Evolutionary conservation across 495 filamentous ascomycete genomes (phyloP).

Genomic region (Cladorrhinum samala): DNA sequence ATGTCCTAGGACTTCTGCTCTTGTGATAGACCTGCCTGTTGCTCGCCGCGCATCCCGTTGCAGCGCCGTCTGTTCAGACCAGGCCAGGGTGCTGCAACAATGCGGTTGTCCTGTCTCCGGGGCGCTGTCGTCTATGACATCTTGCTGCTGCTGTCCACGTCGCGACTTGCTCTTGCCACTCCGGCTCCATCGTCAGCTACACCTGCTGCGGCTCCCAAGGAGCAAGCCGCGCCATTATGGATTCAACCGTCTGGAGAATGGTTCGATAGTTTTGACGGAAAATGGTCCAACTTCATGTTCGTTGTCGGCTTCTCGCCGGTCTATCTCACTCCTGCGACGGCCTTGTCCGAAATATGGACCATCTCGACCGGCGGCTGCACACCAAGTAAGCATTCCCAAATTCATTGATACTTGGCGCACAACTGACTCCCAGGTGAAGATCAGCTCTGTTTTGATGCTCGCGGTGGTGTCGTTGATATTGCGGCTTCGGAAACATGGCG

Average conservation of each 20-base stretch:
- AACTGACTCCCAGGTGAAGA: conserved; percentile 24
- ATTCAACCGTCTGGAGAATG: conserved; percentile 38
- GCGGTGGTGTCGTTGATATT: conserved; percentile 50
- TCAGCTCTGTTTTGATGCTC: conserved; percentile 34
- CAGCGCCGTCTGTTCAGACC: conserved; percentile 12
- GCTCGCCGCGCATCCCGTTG: conserved; percentile 7
- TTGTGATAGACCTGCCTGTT: conserved; percentile 20
- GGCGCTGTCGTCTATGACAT: conserved; percentile 34
- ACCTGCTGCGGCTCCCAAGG: background rate
- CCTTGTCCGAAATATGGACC: conserved; percentile 52
- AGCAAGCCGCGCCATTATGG: conserved; percentile 28
- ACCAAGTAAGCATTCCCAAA: conserved; percentile 26
- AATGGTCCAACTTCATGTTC: conserved; percentile 49
- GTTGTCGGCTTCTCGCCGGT: conserved; percentile 53
- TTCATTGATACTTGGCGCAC: conserved; percentile 7
- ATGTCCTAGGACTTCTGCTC: conserved; percentile 26
- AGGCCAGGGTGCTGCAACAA: conserved; percentile 26
- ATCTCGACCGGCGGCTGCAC: conserved; percentile 47
- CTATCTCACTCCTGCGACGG: conserved; percentile 52
- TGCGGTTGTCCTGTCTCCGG: conserved; percentile 27
- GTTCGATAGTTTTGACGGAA: conserved; percentile 46
- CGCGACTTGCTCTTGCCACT: conserved; percentile 27
- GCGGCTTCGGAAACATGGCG: conserved; percentile 51
- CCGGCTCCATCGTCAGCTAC: conserved; percentile 8
- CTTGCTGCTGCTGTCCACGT: conserved; percentile 31